Evolutionary conservation across 768 basidiomycete species (phyloP).

Genomic region (Pluteus cervinus): DNA sequence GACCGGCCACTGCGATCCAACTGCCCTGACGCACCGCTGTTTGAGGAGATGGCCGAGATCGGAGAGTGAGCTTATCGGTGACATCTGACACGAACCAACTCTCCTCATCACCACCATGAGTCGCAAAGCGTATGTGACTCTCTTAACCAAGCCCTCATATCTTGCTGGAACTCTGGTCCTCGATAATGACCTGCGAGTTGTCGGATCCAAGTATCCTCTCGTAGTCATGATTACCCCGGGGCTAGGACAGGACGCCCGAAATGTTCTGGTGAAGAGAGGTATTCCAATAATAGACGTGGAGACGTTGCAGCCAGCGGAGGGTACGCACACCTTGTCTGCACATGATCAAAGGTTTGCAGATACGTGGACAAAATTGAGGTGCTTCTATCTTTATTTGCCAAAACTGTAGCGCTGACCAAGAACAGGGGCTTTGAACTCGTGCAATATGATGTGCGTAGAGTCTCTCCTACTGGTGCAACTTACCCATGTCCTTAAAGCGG

Average conservation of each 20-base stretch:
- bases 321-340: conserved; percentile 32
- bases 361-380: conserved; percentile 69
- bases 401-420: conserved; percentile 3
- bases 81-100: too few species aligned
- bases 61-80: too few species aligned
- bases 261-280: conserved; percentile 44
- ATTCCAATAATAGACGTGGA: conserved; percentile 59
- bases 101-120: conserved; percentile 20
- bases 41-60: conserved; percentile 9
- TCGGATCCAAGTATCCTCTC: conserved; percentile 65
- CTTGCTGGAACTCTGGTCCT: conserved; percentile 60
- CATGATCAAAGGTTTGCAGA: conserved; percentile 55
- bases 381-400: conserved; percentile 1
- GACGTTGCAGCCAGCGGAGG: conserved; percentile 43
- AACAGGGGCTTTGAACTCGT: conserved; percentile 56
- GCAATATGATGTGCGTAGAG: conserved; percentile 57
- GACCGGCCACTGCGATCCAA: too few species aligned
- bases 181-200: conserved; percentile 44
- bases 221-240: conserved; percentile 69
- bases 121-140: conserved; percentile 62
- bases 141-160: conserved; percentile 72
- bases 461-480: conserved; percentile 2
- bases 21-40: too few species aligned
- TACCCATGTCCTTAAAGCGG: conserved; percentile 36
- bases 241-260: conserved; percentile 43